Percentiles rank a stretch among this genome's conserved stretches.
phyloP scores from a whole-genome alignment of 2,329 filamentous ascomycete genomes.

The Huntiella abstrusa region DNA sequence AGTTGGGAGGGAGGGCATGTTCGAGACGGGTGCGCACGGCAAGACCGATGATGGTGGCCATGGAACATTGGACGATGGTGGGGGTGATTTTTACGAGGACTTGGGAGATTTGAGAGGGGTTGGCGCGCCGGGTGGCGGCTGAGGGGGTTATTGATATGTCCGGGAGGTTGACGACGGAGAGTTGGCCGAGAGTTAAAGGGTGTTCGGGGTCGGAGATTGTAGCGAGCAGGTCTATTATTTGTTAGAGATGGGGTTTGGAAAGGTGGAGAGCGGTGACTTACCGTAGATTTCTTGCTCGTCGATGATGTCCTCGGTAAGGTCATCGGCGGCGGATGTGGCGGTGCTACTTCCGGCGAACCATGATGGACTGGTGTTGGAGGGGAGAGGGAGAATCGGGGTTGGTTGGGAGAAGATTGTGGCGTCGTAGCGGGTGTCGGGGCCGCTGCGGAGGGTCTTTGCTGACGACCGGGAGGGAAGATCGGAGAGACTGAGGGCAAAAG shows the following conservation, averaged over 20 bases:
- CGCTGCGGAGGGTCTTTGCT: constrained; percentile 26
- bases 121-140: constrained; percentile 21
- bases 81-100: constrained; percentile 84
- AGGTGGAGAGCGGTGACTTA: constrained; percentile 21
- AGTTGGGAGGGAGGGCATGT: constrained; percentile 77
- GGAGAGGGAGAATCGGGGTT: constrained; percentile 17
- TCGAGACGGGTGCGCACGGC: constrained; percentile 83
- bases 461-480: constrained; percentile 63
- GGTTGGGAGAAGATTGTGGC: constrained; percentile 28
- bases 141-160: constrained; percentile 58
- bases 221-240: constrained; percentile 54
- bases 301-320: constrained; percentile 45
- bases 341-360: constrained; percentile 19
- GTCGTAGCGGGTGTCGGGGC: constrained; percentile 29
- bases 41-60: constrained; percentile 89
- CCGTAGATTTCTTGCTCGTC: constrained; percentile 96
- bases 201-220: constrained; percentile 94
- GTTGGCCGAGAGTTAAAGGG: constrained; percentile 75
- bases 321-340: constrained; percentile 35
- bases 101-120: constrained; percentile 40
- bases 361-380: constrained; percentile 1
- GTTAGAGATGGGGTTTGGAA: background rate
- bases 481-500: constrained; percentile 71
- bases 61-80: constrained; percentile 89
- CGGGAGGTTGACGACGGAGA: constrained; percentile 88